Evolutionary conservation across 2,329 filamentous ascomycete genomes (phyloP), one percentile per base, ranked within the genome.

Genomic region (Bipolaris sorokiniana): DNA sequence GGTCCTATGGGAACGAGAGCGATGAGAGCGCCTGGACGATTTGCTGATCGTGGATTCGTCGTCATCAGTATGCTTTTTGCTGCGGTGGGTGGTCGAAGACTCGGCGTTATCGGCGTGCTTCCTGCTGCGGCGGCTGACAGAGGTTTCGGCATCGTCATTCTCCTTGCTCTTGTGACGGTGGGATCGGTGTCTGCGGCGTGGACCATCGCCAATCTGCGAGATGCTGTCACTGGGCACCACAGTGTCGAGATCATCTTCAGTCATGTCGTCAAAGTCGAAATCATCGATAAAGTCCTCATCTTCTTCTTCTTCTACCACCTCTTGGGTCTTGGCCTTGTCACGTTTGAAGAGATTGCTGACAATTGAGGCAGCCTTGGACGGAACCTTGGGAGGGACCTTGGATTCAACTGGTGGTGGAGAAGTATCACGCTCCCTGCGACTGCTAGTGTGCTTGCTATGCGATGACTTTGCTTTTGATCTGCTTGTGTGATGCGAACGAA

Each of bases 181-280:
- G 45, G 62, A 65, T 7, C 62, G 65, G 49, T 73, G 69, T 23
- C 67, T 69, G 54, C 74, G 68, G 73, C 76, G 66, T 15, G 65
- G 59, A 16, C 63, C 63, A 15, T 67, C 67, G 1, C 68, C 71
- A 22, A 63, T 66, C 41, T 80, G 78, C 13, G 78, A 80, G 58
- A 82, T 81, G 51, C 77, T 80, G 56, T 83, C 81, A 56, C 79
- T 78, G 1, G 81, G 81, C 2, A 78, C 75, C 1, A 83, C 77
- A 3, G 79, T 81, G 58, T 78, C 78, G 48, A 69, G 67, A 53
- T 82, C 76, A 10, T 66, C 62, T 46, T 68, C 65, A 18, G 64
- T 67, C 23, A 69, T 37, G 18, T 74, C 67, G n/a, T 72, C 71
- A 41, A 73, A 68, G n/a, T 73, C 72, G n/a, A 69, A 62, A 18